These are phyloP conservation scores for Buxus sempervirens DNA, from an alignment of 164 flowering plant species.

Conservation along the genomic window DNA sequence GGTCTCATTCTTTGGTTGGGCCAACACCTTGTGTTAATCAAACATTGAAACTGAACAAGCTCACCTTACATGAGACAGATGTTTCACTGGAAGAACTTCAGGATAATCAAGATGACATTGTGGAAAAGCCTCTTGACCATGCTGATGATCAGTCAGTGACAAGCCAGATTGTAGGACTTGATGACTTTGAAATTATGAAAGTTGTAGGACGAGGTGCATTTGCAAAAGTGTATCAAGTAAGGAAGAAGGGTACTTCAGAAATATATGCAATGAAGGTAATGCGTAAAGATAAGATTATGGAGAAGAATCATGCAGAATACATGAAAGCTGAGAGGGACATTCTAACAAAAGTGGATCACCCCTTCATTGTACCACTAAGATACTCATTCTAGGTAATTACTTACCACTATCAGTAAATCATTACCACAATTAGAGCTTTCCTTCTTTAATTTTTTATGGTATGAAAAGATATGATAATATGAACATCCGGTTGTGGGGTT, in stretches of 20 bases:
- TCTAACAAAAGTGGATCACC: conserved; percentile 59
- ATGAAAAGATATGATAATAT: no score
- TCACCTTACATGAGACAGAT: background rate
- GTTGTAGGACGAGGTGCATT: conserved; percentile 72
- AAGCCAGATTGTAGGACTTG: conserved; percentile 37
- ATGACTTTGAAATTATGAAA: conserved; percentile 59
- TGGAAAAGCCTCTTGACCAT: conserved; percentile 11
- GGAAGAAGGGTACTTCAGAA: conserved; percentile 50
- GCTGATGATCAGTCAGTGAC: conserved; percentile 10
- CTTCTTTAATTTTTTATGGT: background rate
- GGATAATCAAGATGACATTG: background rate
- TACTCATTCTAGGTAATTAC: conserved; percentile 63
- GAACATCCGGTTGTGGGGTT: no score
- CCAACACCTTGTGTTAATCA: conserved; percentile 33
- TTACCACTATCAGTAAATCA: background rate
- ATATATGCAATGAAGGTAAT: conserved; percentile 80
- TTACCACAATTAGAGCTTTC: no score
- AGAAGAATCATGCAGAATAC: conserved; percentile 60
- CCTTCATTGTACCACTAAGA: conserved; percentile 65
- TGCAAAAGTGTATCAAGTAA: conserved; percentile 67
- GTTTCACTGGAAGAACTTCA: background rate
- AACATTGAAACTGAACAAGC: background rate
- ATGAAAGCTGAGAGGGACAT: conserved; percentile 78
- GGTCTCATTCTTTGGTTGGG: conserved; percentile 52
- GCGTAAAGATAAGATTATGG: conserved; percentile 66